Evolutionary conservation across 2,329 filamentous ascomycete species (phyloP).

Genomic region (Penicillium sp.): DNA sequence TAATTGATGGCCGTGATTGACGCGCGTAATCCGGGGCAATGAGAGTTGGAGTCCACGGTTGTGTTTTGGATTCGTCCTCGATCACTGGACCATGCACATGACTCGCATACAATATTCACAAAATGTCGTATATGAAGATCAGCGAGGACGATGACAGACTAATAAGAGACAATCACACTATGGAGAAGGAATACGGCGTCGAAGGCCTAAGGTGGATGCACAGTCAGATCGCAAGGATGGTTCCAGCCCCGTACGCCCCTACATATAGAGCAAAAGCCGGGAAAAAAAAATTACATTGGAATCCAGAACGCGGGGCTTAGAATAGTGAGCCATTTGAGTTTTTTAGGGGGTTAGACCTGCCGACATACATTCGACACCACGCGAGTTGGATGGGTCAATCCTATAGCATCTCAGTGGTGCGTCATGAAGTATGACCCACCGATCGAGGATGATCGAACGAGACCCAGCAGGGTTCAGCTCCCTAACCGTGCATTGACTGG

Average conservation of each 20-base stretch:
- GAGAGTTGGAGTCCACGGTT: neutral
- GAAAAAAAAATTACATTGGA: neutral
- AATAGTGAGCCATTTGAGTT: neutral
- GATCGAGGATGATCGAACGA: constrained; percentile 22
- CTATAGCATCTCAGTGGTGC: neutral
- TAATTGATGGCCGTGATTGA: neutral
- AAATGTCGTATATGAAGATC: neutral
- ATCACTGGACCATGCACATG: neutral
- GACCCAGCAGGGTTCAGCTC: constrained; percentile 18
- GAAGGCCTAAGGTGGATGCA: neutral
- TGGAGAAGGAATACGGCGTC: neutral
- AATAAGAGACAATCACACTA: neutral
- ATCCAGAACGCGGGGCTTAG: neutral
- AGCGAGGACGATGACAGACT: neutral
- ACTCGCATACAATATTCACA: neutral
- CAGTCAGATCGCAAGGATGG: neutral
- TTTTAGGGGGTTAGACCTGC: constrained; percentile 1
- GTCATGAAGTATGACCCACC: constrained; percentile 10
- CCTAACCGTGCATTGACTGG: constrained; percentile 4
- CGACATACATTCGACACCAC: constrained; percentile 10
- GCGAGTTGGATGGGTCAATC: constrained; percentile 10
- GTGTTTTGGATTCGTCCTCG: neutral
- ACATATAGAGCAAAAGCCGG: neutral
- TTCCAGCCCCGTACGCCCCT: neutral
- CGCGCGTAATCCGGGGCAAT: neutral